Percentiles rank a stretch among this genome's conserved stretches.
These are phyloP conservation scores for Macrophomina phaseolina DNA, from an alignment of 2,329 filamentous ascomycete genomes.

Conservation along the genomic window DNA sequence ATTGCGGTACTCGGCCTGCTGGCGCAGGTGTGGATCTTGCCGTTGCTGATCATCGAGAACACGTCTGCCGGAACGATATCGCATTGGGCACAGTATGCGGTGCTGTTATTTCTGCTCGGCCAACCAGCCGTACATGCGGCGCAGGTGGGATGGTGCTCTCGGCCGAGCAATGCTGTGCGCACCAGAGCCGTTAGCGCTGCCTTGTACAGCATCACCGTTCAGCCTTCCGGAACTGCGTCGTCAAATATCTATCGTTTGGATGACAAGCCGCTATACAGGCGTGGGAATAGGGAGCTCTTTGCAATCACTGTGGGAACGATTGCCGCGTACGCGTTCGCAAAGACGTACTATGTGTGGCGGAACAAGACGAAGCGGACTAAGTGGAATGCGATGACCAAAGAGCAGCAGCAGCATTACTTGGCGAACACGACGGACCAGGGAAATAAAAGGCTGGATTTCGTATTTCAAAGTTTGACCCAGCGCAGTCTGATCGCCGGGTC, in stretches of 20 bases:
- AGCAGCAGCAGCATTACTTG: conserved; percentile 44
- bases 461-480: conserved; percentile 6
- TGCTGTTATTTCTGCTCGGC: conserved; percentile 49
- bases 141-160: conserved; percentile 49
- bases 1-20: conserved; percentile 55
- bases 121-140: conserved; percentile 53
- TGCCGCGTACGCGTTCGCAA: conserved; percentile 59
- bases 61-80: conserved; percentile 38
- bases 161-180: conserved; percentile 51
- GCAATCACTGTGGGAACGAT: conserved; percentile 58
- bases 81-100: conserved; percentile 45
- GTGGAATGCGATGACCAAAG: conserved; percentile 42
- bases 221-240: conserved; percentile 40
- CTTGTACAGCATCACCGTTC: conserved; percentile 50
- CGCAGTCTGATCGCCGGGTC: not conserved
- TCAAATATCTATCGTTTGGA: conserved; percentile 60
- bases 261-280: conserved; percentile 57
- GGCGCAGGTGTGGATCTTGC: conserved; percentile 48
- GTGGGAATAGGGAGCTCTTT: conserved; percentile 62
- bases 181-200: conserved; percentile 51
- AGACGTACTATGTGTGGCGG: conserved; percentile 39
- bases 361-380: conserved; percentile 35
- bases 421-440: conserved; percentile 44
- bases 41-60: conserved; percentile 45
- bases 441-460: conserved; percentile 37